Evolutionary conservation across 352 stramenopile species (phyloP).

Genomic region (Globisporangium cylindrosporum): DNA sequence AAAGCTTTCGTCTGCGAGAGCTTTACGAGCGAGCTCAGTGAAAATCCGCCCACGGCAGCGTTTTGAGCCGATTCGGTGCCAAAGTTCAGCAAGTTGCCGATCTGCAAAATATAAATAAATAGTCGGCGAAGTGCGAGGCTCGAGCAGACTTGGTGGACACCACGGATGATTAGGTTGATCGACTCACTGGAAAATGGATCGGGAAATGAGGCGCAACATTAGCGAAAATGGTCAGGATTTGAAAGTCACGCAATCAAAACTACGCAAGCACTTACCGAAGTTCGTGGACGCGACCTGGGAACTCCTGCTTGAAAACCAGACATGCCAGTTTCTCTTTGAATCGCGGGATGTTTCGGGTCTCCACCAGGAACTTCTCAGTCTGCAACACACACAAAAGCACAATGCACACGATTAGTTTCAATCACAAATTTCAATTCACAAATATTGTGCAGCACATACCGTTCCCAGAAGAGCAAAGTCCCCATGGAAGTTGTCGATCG

Average conservation of each 20-base stretch:
- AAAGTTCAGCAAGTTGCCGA: conserved; percentile 49
- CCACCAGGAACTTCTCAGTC: conserved; percentile 78
- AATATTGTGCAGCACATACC: conserved; percentile 13
- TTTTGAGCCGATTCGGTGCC: conserved; percentile 42
- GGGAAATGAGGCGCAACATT: background rate
- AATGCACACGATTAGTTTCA: background rate
- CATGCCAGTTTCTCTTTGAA: conserved; percentile 73
- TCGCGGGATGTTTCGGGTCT: conserved; percentile 62
- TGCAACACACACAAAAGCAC: conserved; percentile 11
- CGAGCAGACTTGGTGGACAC: conserved; percentile 77
- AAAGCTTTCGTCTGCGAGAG: conserved; percentile 88
- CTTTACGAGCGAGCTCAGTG: conserved; percentile 76
- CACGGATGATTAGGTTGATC: conserved; percentile 71
- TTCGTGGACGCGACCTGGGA: conserved; percentile 70
- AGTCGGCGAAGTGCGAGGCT: conserved; percentile 68
- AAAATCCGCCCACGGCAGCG: conserved; percentile 57
- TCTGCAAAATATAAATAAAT: conserved; percentile 86
- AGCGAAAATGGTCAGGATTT: background rate
- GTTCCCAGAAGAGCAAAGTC: conserved; percentile 57
- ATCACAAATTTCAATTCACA: background rate
- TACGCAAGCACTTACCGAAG: conserved; percentile 31
- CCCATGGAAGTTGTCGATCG: conserved; percentile 64
- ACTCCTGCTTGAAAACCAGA: conserved; percentile 85
- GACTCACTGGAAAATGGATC: conserved; percentile 36
- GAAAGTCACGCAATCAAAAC: background rate